A percentile compares a stretch with the other conserved stretches of the same genome.
These are phyloP conservation scores for Guyanaporus albipodus DNA, from an alignment of 768 basidiomycete genomes.

Conservation along the genomic window DNA sequence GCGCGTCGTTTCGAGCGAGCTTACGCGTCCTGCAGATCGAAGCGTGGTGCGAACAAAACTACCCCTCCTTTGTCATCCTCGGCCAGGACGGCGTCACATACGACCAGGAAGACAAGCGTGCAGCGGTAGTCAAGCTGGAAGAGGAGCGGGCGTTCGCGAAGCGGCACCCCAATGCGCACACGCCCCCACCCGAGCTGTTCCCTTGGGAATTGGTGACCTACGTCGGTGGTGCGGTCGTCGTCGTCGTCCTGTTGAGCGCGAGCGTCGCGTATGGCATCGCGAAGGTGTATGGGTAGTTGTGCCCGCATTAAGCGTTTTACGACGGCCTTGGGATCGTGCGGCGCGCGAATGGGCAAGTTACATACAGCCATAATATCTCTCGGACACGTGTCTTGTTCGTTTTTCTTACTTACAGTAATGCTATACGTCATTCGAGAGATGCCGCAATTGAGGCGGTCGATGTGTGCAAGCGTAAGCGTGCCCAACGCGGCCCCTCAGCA, in stretches of 20 bases:
- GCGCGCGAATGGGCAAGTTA: too few relatives aligned
- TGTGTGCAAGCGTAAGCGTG: too few relatives aligned
- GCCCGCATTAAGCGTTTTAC: too few relatives aligned
- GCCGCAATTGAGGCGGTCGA: too few relatives aligned
- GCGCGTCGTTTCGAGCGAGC: neutral
- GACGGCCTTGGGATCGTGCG: too few relatives aligned
- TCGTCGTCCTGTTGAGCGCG: constrained; percentile 26
- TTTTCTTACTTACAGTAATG: too few relatives aligned
- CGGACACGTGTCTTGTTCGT: too few relatives aligned
- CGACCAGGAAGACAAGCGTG: constrained; percentile 54
- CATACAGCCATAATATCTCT: too few relatives aligned
- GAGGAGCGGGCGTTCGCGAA: constrained; percentile 39
- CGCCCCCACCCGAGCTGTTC: constrained; percentile 5
- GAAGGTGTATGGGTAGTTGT: constrained; percentile 19
- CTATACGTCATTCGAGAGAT: too few relatives aligned
- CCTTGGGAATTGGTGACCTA: constrained; percentile 33
- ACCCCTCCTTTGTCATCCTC: constrained; percentile 77
- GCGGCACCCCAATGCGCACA: constrained; percentile 11
- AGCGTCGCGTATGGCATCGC: constrained; percentile 24
- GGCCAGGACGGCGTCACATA: constrained; percentile 30
- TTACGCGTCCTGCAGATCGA: constrained; percentile 59
- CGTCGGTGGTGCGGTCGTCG: constrained; percentile 23
- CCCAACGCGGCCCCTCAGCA: too few relatives aligned
- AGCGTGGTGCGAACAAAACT: constrained; percentile 90
- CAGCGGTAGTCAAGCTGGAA: constrained; percentile 44